These are phyloP conservation scores for Gossypium longicalyx DNA, from an alignment of 345 rosid species.

Conservation along the genomic window DNA sequence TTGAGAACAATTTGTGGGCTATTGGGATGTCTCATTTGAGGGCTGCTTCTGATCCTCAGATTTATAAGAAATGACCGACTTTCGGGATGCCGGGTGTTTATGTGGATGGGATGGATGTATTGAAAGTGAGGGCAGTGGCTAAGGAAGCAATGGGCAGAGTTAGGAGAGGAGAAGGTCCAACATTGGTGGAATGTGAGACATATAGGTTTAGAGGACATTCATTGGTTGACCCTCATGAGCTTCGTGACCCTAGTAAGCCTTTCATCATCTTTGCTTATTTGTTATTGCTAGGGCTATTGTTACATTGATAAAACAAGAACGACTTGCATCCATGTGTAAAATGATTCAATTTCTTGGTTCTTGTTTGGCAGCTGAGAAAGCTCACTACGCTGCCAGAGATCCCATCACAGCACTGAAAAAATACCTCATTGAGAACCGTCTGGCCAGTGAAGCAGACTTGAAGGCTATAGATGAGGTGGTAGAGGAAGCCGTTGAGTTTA, in stretches of 20 bases:
- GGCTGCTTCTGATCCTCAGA: conserved; percentile 74
- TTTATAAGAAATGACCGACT: conserved; percentile 85
- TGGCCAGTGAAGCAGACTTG: conserved; percentile 56
- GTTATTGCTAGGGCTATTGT: background rate
- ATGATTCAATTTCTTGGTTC: conserved; percentile 8
- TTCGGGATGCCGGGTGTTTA: conserved; percentile 83
- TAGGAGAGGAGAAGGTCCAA: conserved; percentile 83
- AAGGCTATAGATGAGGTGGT: conserved; percentile 67
- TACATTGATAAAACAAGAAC: background rate
- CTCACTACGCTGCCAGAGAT: conserved; percentile 68
- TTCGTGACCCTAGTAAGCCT: conserved; percentile 72
- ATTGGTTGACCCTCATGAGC: conserved; percentile 88
- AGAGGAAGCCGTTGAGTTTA: conserved; percentile 80
- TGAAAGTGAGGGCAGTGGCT: conserved; percentile 80
- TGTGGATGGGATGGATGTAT: conserved; percentile 87
- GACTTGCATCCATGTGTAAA: background rate
- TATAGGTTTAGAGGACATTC: conserved; percentile 92
- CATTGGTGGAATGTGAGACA: conserved; percentile 86
- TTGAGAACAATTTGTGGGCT: conserved; percentile 87
- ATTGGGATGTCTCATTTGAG: conserved; percentile 84
- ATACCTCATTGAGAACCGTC: conserved; percentile 50
- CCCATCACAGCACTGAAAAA: conserved; percentile 70
- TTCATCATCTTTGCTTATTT: conserved; percentile 7
- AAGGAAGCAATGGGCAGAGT: conserved; percentile 69
- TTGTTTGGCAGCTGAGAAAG: conserved; percentile 66